Base-by-base conservation (phyloP, 2,329 filamentous ascomycete genomes). In the Arthrobotrys megalospora region DNA sequence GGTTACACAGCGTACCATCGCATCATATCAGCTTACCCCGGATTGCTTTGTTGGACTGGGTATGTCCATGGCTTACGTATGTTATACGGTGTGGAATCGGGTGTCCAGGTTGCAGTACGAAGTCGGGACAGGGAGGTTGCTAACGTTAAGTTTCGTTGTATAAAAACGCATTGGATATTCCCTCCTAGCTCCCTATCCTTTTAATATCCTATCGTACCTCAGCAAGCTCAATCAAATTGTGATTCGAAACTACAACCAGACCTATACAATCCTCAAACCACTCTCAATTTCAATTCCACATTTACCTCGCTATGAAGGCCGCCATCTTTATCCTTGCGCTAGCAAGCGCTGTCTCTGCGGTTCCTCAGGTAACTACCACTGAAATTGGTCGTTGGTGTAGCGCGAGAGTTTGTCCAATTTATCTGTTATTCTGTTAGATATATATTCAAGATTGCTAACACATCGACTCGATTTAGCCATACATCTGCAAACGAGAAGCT, bases 301-400 rank as follows among this genome's bases (percentile, higher is more conserved):
- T 43, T 28, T 62, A 21, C n/a, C 24, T 47, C 36, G 41, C 2
- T 3, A 76, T 76, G 72, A 76, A 76, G 64, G 4, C 12, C 10
- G 12, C 38, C 6, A 6, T 60, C 7, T 32, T 69, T 19, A 28
- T 58, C 21, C 10, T 58, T 16, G 64, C 38, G 32, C 11, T 69
- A 11, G 47, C 64, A 28, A 47, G 72, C 36, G 32, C 69, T 45
- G 64, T 47, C 3, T 64, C 72, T 41, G 72, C 72, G 12, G 48
- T 36, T 10, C 72, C 72, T 24, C 53, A 76, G 16, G 55, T 24
- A 28, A 24, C 21, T 16, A 73, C 48, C 10, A 66, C 69, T 19
- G 60, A 58, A 41, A 58, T 60, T n/a, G 58, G 53, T 21, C 53
- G 67, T 14, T 52, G 53, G 67, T 71, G 67, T 41, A 62, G 50